Base-by-base conservation (phyloP, 768 basidiomycete species). In the Nevesoporus exiguus region DNA sequence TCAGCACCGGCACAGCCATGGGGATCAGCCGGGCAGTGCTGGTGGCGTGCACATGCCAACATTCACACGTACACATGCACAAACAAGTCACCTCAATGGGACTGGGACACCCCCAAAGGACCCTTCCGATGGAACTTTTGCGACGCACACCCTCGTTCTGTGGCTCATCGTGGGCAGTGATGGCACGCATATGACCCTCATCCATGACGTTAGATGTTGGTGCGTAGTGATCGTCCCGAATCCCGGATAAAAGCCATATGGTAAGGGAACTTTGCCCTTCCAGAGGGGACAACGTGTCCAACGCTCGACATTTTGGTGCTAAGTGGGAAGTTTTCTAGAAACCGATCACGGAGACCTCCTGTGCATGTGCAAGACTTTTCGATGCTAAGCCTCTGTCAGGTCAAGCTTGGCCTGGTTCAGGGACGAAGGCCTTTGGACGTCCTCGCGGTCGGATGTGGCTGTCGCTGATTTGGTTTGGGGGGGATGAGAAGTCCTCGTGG, bases 151-250 rank as follows among this genome's bases (percentile, higher is more conserved):
- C 29, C 56, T 42, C 34, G 42, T 21, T 49, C 47, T 27, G 30
- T 37, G n/a, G 29, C 39, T 22, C 37, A 21, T 7, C 10, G 30
- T n/a, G 36, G 22, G 19, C 29, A 42, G 34, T 24, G 41, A 29
- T 53, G 33, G n/a, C 10, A 33, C 15, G 45, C 34, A 40, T 36
- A 21, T 25, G 15, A 21, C 30, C 15, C 17, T 34, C 31, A 47
- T 34, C 15, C 41, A 25, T 50, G 22, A 54, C 43, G 54, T 42
- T 51, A 33, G 21, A 24, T 5, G 24, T 22, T 37, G 37, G 1
- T 37, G 49, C 45, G 21, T 33, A 41, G 27, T 34, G 54, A 56
- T 51, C 56, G 51, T 19, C 49, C 62, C 59, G 55, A 46, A 29
- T 3, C 7, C 44, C 47, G 31, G 14, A 24, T 5, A 27, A 21